A percentile compares a stretch with the other conserved stretches of the same genome.
phyloP scores from a whole-genome alignment of 2,329 filamentous ascomycete genomes.

The Pyricularia grisea region DNA sequence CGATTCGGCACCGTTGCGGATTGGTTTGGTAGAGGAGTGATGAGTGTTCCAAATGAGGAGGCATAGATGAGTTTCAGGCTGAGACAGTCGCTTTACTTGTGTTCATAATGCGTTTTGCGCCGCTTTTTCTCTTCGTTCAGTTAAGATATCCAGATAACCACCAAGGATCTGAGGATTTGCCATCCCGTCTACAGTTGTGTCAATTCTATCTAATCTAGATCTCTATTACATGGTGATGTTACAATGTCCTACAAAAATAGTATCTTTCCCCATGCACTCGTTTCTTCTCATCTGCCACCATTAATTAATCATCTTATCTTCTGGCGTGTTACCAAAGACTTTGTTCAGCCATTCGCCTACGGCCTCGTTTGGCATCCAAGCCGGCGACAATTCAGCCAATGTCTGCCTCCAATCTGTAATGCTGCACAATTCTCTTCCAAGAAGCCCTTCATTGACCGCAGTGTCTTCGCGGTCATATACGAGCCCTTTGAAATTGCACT shows the following conservation, averaged over 20 bases:
- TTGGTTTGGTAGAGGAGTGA: slow-evolving; percentile 91
- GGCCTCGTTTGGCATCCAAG: background rate
- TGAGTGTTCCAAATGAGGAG: slow-evolving; percentile 42
- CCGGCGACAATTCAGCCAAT: slow-evolving; percentile 7
- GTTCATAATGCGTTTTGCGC: background rate
- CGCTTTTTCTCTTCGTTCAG: background rate
- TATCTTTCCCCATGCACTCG: background rate
- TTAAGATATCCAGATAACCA: background rate
- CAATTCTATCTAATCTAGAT: background rate
- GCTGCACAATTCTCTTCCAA: slow-evolving; percentile 14
- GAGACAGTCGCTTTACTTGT: background rate
- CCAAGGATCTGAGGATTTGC: background rate
- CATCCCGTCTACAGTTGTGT: background rate
- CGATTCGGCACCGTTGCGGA: slow-evolving; percentile 86
- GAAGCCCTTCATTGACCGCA: slow-evolving; percentile 11
- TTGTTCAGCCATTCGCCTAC: slow-evolving; percentile 19
- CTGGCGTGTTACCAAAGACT: slow-evolving; percentile 15
- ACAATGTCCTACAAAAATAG: background rate
- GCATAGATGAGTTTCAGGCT: background rate
- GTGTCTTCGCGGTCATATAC: slow-evolving; percentile 7
- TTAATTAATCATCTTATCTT: background rate
- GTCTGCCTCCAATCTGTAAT: slow-evolving; percentile 19
- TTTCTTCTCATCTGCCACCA: background rate
- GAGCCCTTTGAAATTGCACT: slow-evolving; percentile 16
- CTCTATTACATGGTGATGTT: background rate